A percentile compares a stretch with the other conserved stretches of the same genome.
Conservation (phyloP, 2,329 filamentous ascomycete genomes). For the Microsporum audouinii region DNA sequence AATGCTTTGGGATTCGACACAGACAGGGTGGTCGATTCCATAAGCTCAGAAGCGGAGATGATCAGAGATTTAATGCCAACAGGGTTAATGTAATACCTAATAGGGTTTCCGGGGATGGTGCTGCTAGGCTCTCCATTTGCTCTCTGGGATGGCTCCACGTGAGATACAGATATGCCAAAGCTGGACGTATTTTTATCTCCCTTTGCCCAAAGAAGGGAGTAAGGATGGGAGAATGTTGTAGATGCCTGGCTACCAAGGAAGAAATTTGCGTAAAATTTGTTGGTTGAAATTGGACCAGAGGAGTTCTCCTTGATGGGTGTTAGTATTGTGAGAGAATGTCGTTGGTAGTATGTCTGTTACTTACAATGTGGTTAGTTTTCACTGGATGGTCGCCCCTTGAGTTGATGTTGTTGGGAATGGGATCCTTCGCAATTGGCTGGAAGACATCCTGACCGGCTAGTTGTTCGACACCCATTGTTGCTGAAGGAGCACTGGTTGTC, state of each 20-base stretch:
- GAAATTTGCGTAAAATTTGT: conserved; percentile 64
- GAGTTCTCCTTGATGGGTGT: conserved; percentile 20
- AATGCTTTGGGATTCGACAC: conserved; percentile 45
- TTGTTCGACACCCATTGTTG: neutral
- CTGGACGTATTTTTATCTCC: conserved; percentile 52
- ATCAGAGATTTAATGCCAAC: conserved; percentile 70
- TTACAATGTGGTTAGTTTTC: conserved; percentile 29
- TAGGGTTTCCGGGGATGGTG: conserved; percentile 44
- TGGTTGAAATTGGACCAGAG: conserved; percentile 33
- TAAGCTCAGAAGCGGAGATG: conserved; percentile 66
- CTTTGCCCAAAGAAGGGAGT: conserved; percentile 56
- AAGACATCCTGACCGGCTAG: conserved; percentile 31
- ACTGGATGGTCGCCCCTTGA: conserved; percentile 34
- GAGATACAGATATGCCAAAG: conserved; percentile 68
- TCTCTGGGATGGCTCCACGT: conserved; percentile 56
- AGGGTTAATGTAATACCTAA: conserved; percentile 67
- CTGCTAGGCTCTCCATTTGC: conserved; percentile 51
- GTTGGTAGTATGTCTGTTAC: conserved; percentile 10
- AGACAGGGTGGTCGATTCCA: conserved; percentile 44
- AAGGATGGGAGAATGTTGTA: conserved; percentile 64
- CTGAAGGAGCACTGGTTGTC: neutral
- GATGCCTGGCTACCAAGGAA: conserved; percentile 62
- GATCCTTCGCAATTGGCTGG: conserved; percentile 29
- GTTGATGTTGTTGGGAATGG: conserved; percentile 29
- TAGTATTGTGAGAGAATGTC: conserved; percentile 6